Evolutionary conservation across 2,329 filamentous ascomycete genomes (phyloP), one percentile per base, ranked within the genome.

Genomic region (Clonostachys chloroleuca): DNA sequence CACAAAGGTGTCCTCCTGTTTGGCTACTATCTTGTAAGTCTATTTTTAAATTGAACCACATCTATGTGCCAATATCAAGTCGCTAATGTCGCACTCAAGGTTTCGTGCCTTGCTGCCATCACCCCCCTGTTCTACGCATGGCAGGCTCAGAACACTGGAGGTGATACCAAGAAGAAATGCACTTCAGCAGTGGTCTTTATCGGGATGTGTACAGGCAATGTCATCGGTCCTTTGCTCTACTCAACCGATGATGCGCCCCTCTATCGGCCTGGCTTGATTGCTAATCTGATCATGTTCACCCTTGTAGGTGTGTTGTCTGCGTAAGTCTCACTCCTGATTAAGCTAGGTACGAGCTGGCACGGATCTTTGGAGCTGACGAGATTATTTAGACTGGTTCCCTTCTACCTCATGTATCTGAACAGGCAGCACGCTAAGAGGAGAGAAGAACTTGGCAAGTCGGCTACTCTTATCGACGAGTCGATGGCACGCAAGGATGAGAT

Each of bases 111-210:
- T 44, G 78, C 80, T 0, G 81, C 57, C 9, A 68, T 71, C 33
- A 75, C 79, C 2, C 81, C 78, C 0, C 60, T 82, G 46, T 73
- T 81, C 17, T 81, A 79, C 56, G 74, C 74, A 0, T 81, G 76
- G 76, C 74, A 72, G 0, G 73, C 73, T 0, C 77, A 79, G 44
- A 83, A 83, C 51, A 81, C 83, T 0, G 83, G 72, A 3, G 83
- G 83, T 1, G 81, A 86, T 49, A 86, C 83, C 0, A 86, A 87
- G 59, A 77, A 81, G 50, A 86, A 86, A 57, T 74, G 80, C 3
- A 84, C 77, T 0, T 84, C 81, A 0, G 80, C 70, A 2, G 72
- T 81, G 13, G 64, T 85, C 4, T 83, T 86, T 52, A 69, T 85
- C 30, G 81, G 81, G 7, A 76, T 80, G 54, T 81, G 77, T 44